Evolutionary conservation across 495 filamentous ascomycete species (phyloP), one percentile per base, ranked within the genome.

Genomic region (Hypoxylon fragiforme): DNA sequence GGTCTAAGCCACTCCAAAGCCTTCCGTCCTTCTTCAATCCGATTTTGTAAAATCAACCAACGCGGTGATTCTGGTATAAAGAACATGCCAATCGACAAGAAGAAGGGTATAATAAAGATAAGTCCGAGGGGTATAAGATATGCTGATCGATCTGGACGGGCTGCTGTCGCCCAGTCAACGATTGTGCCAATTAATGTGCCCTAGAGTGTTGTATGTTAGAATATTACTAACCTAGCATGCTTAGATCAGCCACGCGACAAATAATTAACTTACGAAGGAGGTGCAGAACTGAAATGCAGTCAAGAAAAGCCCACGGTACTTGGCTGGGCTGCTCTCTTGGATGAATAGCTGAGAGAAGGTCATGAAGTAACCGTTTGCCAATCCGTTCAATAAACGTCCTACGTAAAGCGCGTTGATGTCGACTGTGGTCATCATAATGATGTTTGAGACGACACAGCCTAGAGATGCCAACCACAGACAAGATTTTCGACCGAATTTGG

Each of bases 21-120:
- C 46, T 71, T 73, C 12, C 56, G 64, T 8, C 76, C 79, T 39
- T 75, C 62, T 15, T 76, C 74, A n/a, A 60, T 31, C 35, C 66
- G 68, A 9, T 71, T 68, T 37, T 74, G 66, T 31, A 73, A 67
- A 15, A 80, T 62, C n/a, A 82, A 64, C 79, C 79, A 82, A 22
- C 79, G 73, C 1, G 79, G 79, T 7, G 72, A 76, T 45, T 81
- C 78, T 0, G 78, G 78, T 26, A 81, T 74, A 57, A 81, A 76
- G 41, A 80, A 58, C 14, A 81, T 34, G 9, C 73, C 74, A 15
- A 68, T 49, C 18, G 67, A 62, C 16, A 80, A 45, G 24, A 81
- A 44, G 11, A 67, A 61, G 0, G 78, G 78, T 6, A 80, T 58
- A 16, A 79, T 65, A 44, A 71, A 81, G 40, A 81, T 66, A 3